Base-by-base conservation (phyloP, 805 yeast genomes). In the Lipomyces spencermartinsiae region DNA sequence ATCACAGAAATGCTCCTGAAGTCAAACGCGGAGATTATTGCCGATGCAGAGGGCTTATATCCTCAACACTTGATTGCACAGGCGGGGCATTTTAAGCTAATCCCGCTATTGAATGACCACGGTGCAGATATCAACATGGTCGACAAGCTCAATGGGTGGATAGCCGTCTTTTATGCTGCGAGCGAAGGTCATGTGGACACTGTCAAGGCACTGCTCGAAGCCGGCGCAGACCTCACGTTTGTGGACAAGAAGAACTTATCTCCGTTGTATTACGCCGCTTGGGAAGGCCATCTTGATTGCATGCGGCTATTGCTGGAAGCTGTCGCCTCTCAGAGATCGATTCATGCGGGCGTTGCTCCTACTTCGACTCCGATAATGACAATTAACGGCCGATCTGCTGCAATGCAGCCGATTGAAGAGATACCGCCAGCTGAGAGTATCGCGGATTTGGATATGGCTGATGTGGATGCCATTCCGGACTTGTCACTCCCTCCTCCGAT, bases 401-500 rank as follows among this genome's bases (percentile, higher is more conserved):
- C 22, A 2, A n/a, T n/a, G 22, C 22, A 43, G 49, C 16, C 49
- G 16, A 58, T 16, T 34, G 61, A 37, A 34, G 29, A 22, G 31
- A 59, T 25, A 16, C 62, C 35, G 25, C 25, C 14, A n/a, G 12
- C 19, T n/a, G 59, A 16, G 59, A 55, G 60, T 19, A 7, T 12
- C 16, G 35, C 7, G 14, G 35, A 33, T 34, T 56, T 55, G 49
- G 71, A 63, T 29, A 65, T 65, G 51, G 58, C 65, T 3, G 85
- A 83, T 63, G 80, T 86, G 7, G 97, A 92, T 72, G 84, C 87
- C 19, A 94, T 95, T 63, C 98, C 99, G 0, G 97, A 92, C 74
- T 84, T 95, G 60, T 87, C 93, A 29, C 82, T 95, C 66, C 99
- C 99, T 0, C 99, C 99, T 0, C 99, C 99, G 2, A 92, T 95